phyloP scores from a whole-genome alignment of 305 asterid species.

The Fraxinus greggii region DNA sequence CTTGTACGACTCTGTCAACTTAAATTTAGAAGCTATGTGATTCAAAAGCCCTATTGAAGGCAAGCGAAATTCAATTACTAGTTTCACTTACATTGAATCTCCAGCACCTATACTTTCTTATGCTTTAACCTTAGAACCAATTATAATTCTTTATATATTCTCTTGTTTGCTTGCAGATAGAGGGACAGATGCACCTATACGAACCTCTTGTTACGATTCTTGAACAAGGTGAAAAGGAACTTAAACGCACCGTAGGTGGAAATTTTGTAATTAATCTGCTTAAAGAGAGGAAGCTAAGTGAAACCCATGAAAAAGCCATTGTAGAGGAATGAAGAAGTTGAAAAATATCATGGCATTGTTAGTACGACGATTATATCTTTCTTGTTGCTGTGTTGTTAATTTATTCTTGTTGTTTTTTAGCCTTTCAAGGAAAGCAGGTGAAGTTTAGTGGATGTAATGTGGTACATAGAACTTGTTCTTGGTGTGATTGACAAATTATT shows the following conservation, averaged over 20 bases:
- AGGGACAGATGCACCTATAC: not conserved
- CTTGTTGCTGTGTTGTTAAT: not conserved
- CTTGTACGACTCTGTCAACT: conserved; percentile 22
- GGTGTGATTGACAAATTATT: not conserved
- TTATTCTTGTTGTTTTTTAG: not conserved
- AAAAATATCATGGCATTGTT: not conserved
- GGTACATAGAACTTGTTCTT: not conserved
- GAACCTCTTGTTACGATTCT: conserved; percentile 18
- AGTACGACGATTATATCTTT: not conserved
- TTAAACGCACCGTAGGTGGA: conserved; percentile 16
- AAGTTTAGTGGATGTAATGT: not conserved
- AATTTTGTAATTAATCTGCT: conserved; percentile 11
- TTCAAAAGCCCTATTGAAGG: conserved; percentile 26
- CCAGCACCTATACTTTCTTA: not conserved
- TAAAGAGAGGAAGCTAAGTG: not conserved
- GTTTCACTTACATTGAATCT: not conserved
- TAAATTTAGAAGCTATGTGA: conserved; percentile 32
- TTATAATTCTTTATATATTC: not conserved
- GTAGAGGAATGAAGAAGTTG: not conserved
- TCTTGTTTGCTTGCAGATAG: conserved; percentile 6
- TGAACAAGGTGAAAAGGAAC: not conserved
- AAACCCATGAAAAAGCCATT: not conserved
- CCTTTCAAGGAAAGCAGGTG: not conserved
- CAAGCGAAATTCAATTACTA: conserved; percentile 23
- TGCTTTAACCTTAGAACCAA: not conserved